A percentile compares a stretch with the other conserved stretches of the same genome.
phyloP scores from a whole-genome alignment of 768 basidiomycete species.

The Hypsizygus marmoreus region DNA sequence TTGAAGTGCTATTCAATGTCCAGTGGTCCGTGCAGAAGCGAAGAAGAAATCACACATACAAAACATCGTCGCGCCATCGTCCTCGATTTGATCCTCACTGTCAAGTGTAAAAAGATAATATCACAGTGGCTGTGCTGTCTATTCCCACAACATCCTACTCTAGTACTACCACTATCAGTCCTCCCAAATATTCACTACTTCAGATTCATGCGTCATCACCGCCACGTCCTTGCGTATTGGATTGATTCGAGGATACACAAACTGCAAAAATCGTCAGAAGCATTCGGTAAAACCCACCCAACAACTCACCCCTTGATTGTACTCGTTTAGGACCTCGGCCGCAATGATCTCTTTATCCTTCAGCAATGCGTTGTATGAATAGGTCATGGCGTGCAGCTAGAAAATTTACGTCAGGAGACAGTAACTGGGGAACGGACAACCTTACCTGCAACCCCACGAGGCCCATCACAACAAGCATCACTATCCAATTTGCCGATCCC shows the following conservation, averaged over 20 bases:
- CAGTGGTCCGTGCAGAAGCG: not conserved
- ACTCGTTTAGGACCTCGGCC: constrained; percentile 82
- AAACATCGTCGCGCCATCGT: constrained; percentile 11
- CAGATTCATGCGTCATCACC: constrained; percentile 85
- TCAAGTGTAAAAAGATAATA: not conserved
- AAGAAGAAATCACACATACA: constrained; percentile 16
- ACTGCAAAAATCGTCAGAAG: constrained; percentile 56
- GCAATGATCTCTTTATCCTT: constrained; percentile 78
- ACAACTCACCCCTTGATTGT: constrained; percentile 69
- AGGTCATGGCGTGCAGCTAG: constrained; percentile 52
- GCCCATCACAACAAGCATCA: constrained; percentile 70
- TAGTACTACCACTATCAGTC: constrained; percentile 22
- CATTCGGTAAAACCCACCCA: not conserved
- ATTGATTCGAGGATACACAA: constrained; percentile 81
- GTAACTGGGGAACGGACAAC: constrained; percentile 15
- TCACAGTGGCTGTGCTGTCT: constrained; percentile 15
- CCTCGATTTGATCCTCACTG: not conserved
- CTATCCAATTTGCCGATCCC: constrained; percentile 73
- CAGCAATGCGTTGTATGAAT: constrained; percentile 61
- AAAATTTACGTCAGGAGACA: not conserved
- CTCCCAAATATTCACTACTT: constrained; percentile 67
- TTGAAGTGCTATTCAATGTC: constrained; percentile 17
- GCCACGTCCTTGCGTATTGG: constrained; percentile 76
- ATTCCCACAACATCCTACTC: too few relatives aligned
- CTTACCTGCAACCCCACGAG: constrained; percentile 65